Evolutionary conservation across 2,329 filamentous ascomycete species (phyloP).

Genomic region (Apiospora sp.): DNA sequence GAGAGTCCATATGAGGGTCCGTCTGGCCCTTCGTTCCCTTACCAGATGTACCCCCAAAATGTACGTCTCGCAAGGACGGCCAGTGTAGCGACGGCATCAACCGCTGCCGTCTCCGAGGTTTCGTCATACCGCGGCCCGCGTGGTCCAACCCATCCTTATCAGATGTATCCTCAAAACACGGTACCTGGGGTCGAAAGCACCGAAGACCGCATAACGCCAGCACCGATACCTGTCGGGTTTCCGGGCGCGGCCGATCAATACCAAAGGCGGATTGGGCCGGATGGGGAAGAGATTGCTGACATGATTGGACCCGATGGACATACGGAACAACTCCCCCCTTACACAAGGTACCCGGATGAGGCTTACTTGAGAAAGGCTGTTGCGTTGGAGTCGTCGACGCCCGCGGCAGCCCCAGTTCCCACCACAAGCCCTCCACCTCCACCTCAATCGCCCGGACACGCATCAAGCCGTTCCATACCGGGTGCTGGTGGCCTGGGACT

Average conservation of each 20-base stretch:
- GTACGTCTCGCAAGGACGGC: conserved; percentile 58
- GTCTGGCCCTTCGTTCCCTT: conserved; percentile 81
- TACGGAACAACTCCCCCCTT: conserved; percentile 89
- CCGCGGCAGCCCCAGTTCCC: conserved; percentile 21
- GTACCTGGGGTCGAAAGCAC: conserved; percentile 60
- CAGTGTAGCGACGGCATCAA: conserved; percentile 77
- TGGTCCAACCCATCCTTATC: conserved; percentile 84
- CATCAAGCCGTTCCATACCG: conserved; percentile 46
- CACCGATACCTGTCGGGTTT: conserved; percentile 75
- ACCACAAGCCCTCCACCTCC: conserved; percentile 29
- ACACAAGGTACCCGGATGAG: conserved; percentile 87
- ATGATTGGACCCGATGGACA: conserved; percentile 89
- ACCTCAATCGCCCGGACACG: conserved; percentile 18
- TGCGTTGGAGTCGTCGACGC: conserved; percentile 28
- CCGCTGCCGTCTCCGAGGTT: conserved; percentile 64
- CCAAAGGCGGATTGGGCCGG: conserved; percentile 76
- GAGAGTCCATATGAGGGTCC: conserved; percentile 75
- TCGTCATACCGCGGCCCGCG: conserved; percentile 65
- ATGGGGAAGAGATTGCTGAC: conserved; percentile 86
- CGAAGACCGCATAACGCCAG: conserved; percentile 38
- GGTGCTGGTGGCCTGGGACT: conserved; percentile 70
- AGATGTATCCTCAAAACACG: conserved; percentile 84
- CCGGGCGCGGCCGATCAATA: conserved; percentile 72
- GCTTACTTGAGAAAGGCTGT: conserved; percentile 63
- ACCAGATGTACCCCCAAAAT: conserved; percentile 83